These are phyloP conservation scores for Calophaca sinica DNA, from an alignment of 306 rosid genomes.

Conservation along the genomic window DNA sequence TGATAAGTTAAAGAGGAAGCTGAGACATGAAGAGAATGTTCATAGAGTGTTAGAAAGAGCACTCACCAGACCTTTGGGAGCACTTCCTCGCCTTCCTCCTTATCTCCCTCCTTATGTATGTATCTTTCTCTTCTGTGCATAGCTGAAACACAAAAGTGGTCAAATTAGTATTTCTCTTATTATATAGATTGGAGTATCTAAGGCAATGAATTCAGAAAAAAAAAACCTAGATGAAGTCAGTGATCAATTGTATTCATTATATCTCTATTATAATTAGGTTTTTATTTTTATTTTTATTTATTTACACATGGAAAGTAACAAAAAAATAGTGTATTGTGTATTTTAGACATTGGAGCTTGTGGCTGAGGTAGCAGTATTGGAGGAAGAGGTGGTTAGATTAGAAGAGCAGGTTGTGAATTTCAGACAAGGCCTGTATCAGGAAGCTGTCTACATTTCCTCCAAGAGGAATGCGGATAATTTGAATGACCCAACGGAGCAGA, in stretches of 20 bases:
- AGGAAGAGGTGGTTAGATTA: constrained; percentile 85
- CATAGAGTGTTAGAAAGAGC: constrained; percentile 96
- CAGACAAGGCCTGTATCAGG: constrained; percentile 83
- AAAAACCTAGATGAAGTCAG: not conserved
- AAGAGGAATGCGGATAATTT: constrained; percentile 65
- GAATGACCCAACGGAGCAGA: constrained; percentile 53
- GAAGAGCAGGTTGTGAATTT: constrained; percentile 89
- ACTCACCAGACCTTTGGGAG: constrained; percentile 88
- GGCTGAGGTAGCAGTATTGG: constrained; percentile 94
- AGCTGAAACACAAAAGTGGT: no score
- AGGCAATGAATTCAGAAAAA: no score
- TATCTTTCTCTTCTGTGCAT: not conserved
- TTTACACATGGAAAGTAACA: constrained; percentile 26
- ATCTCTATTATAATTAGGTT: not conserved
- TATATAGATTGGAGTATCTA: no score
- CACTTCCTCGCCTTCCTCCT: constrained; percentile 97
- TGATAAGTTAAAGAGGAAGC: constrained; percentile 92
- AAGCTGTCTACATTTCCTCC: constrained; percentile 76
- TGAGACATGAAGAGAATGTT: constrained; percentile 93
- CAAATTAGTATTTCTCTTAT: no score
- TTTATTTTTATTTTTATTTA: not conserved
- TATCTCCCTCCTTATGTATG: constrained; percentile 93
- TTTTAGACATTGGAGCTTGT: constrained; percentile 85
- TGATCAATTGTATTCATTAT: not conserved
- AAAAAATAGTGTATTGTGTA: constrained; percentile 12